Evolutionary conservation across 768 basidiomycete genomes (phyloP), one percentile per base, ranked within the genome.

Genomic region (Pleurotus pulmonarius): DNA sequence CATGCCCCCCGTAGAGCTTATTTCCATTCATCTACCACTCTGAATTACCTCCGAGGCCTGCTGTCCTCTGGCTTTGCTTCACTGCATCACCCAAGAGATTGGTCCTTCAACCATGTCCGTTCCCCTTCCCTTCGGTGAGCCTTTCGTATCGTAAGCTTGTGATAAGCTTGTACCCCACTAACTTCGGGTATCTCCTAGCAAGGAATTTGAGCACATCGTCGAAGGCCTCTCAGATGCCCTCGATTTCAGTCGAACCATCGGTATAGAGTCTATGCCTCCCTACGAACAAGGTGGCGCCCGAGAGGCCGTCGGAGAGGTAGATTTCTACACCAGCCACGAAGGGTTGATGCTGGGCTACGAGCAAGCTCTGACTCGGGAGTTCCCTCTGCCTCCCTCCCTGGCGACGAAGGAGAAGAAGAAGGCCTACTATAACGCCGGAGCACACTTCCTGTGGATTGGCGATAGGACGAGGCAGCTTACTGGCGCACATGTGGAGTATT

Each of bases 401-500:
- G 60, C 56, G 15, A 57, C 52, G 3, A 51, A 53, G 9, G 34
- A 24, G 13, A 26, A 51, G n/a, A 24, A 57, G 5, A 75, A 70
- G 44, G 84, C 79, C 38, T 82, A 80, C 68, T 98, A 96, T 73
- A 96, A 98, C 67, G 90, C 91, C 13, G 92, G 92, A 2, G 91
- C 93, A 6, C 94, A 95, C 69, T 96, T 97, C 72, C 70, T 98
- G 49, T 99, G 96, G 96, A 92, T 99, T 54, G 96, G 96, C 0
- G 97, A 99, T 71, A 84, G 96, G 51, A 99, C 96, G 4, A 77
- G 96, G 40, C 92, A 96, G 70, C 75, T 98, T 0, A 82, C 85
- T 46, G 94, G 94, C 5, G 97, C 94, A 3, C 97, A 99, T 67
- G 87, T 98, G 29, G 96, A 98, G 73, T 94, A 94, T 70, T 95